phyloP scores from a whole-genome alignment of 257 asterid species.

The Fraxinus anomala region DNA sequence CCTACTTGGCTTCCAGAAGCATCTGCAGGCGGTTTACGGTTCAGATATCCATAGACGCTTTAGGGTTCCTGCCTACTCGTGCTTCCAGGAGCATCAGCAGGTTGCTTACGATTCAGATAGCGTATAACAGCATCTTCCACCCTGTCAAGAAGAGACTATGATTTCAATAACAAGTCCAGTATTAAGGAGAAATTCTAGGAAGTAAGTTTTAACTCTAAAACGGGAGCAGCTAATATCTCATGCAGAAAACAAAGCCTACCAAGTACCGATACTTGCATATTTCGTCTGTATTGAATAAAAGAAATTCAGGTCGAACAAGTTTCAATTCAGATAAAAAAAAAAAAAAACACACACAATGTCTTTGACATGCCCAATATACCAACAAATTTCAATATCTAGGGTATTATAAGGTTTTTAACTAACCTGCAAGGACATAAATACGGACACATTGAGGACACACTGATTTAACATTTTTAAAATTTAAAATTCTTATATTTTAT shows the following conservation, averaged over 20 bases:
- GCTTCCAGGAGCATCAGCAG: conserved; percentile 68
- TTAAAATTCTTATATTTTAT: too few relatives aligned
- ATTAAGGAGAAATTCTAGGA: not conserved
- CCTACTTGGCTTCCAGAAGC: conserved; percentile 55
- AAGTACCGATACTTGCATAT: too few relatives aligned
- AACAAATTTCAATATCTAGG: not conserved
- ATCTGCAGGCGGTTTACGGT: conserved; percentile 67
- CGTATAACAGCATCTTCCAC: conserved; percentile 98
- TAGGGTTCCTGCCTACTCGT: conserved; percentile 29
- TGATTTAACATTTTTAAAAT: too few relatives aligned
- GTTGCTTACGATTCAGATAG: conserved; percentile 81
- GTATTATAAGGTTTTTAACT: not conserved
- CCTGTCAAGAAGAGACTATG: conserved; percentile 47
- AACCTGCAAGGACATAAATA: too few relatives aligned
- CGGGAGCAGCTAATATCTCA: not conserved
- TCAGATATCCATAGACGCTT: conserved; percentile 46
- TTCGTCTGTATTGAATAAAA: not conserved
- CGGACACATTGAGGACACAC: too few relatives aligned
- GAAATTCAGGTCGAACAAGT: not conserved
- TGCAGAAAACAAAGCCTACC: not conserved
- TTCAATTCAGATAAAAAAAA: not conserved
- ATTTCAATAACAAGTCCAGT: conserved; percentile 24
- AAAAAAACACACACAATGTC: not conserved
- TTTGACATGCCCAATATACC: not conserved
- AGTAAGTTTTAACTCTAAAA: not conserved